These are phyloP conservation scores for Sungouiozyma ichnusensis DNA, from an alignment of 805 yeast species.

Conservation along the genomic window DNA sequence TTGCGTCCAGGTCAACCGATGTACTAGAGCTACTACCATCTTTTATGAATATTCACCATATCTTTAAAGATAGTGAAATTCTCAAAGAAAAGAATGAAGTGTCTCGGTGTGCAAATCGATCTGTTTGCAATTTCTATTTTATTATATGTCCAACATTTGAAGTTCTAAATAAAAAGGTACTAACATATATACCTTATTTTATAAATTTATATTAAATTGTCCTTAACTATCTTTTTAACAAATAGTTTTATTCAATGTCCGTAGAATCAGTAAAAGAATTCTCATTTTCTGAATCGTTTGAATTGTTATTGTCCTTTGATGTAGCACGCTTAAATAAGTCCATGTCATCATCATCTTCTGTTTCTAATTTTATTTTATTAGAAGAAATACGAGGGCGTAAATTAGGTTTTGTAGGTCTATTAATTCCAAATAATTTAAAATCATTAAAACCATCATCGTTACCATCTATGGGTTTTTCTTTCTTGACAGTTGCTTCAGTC, in stretches of 20 bases:
- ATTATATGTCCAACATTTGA: not conserved
- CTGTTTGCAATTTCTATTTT: too few species aligned
- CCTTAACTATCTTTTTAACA: not conserved
- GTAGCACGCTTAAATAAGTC: too few species aligned
- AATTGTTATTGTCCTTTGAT: not conserved
- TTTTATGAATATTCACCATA: not conserved
- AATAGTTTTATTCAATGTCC: not conserved
- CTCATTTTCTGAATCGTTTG: not conserved
- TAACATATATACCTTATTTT: too few species aligned
- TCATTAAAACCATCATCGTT: conserved; percentile 12
- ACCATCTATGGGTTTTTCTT: conserved; percentile 1
- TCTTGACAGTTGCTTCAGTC: not conserved
- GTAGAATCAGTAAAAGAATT: not conserved
- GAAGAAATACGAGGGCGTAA: not conserved
- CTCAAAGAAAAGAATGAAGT: too few species aligned
- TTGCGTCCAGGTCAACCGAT: conserved; percentile 21
- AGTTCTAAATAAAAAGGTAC: not conserved
- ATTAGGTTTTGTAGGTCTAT: conserved; percentile 1
- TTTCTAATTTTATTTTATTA: not conserved
- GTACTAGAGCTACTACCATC: conserved; percentile 1
- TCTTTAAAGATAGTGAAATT: not conserved
- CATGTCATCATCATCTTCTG: too few species aligned
- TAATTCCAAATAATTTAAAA: conserved; percentile 17
- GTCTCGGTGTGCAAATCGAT: too few species aligned
- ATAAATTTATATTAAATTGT: not conserved